Base-by-base conservation (phyloP, 2,329 filamentous ascomycete genomes). In the Aureobasidium mangrovei region DNA sequence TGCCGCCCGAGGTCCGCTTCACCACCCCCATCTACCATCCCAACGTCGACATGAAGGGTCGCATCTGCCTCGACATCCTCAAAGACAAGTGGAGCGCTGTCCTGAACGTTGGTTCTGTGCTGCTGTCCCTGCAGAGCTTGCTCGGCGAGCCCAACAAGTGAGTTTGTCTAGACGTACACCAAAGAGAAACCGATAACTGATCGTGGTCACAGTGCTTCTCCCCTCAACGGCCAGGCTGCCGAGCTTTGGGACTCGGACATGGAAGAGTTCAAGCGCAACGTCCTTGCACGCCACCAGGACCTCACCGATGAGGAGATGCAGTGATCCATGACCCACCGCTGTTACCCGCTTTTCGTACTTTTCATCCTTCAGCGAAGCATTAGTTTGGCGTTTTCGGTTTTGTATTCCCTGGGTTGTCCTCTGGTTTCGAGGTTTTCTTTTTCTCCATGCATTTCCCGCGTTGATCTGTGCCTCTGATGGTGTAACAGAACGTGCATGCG, bases 11-110 rank as follows among this genome's bases (percentile, higher is more conserved):
- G 2, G 93, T 98, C 18, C 80, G 95, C 57, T 98, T 96, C 83
- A 95, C 91, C 77, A 98, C 94, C 5, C 93, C 93, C 36, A 96
- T 98, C 73, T 98, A 97, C 77, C 93, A 98, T 72, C 93, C 93
- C 53, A 98, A 98, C 65, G 88, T 98, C 63, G 93, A 98, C 74
- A 96, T 98, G 75, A 91, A 87, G 3, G 93, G 93, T 39, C 82
- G 93, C 55, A 98, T 98, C 72, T 98, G 93, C 70, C 79, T 98
- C 58, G 94, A 98, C 67, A 98, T 98, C 62, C 78, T 98, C 60
- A 97, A 96, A 57, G 93, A 97, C 72, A 96, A 96, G 76, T 98
- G 93, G 93, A 95, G 90, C 57, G 90, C 93, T 18, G 91, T 94
- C 41, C 94, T 96, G 79, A 97, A 97, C 67, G 90, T 95, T 58